A percentile compares a stretch with the other conserved stretches of the same genome.
These are phyloP conservation scores for Eucalyptus rudis DNA, from an alignment of 345 rosid species.

Conservation along the genomic window DNA sequence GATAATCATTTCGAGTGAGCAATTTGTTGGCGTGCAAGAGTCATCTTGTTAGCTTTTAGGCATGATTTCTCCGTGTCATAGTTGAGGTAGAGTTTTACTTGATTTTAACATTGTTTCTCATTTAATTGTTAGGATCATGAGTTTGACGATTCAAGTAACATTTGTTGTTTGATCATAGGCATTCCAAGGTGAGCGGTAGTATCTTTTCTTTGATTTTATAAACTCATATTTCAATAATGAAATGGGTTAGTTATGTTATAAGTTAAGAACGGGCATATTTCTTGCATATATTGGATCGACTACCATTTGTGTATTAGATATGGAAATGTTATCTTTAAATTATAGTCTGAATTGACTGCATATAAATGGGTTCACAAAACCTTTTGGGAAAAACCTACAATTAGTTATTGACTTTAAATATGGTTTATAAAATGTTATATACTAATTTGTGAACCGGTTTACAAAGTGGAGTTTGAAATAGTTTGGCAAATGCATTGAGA, in stretches of 20 bases:
- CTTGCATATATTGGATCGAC: background rate
- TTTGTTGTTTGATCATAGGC: background rate
- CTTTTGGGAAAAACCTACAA: background rate
- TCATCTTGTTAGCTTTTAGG: background rate
- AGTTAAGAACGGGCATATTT: background rate
- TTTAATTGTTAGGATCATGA: background rate
- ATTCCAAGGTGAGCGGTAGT: background rate
- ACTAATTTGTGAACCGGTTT: rapidly evolving
- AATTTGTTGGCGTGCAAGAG: rapidly evolving
- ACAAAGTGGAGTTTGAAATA: background rate
- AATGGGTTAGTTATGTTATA: too few species aligned
- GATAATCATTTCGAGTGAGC: background rate
- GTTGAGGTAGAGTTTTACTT: background rate
- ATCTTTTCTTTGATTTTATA: too few species aligned
- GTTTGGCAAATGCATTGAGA: rapidly evolving
- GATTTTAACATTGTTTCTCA: rapidly evolving
- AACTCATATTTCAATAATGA: background rate
- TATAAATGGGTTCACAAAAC: background rate
- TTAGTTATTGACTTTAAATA: too few species aligned
- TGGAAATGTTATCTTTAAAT: background rate
- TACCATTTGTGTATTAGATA: background rate
- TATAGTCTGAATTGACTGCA: rapidly evolving
- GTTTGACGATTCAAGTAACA: background rate
- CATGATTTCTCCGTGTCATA: rapidly evolving
- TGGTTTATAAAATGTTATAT: background rate